Conservation (phyloP, 148 eudicot species). For the Polygonum aviculare region DNA sequence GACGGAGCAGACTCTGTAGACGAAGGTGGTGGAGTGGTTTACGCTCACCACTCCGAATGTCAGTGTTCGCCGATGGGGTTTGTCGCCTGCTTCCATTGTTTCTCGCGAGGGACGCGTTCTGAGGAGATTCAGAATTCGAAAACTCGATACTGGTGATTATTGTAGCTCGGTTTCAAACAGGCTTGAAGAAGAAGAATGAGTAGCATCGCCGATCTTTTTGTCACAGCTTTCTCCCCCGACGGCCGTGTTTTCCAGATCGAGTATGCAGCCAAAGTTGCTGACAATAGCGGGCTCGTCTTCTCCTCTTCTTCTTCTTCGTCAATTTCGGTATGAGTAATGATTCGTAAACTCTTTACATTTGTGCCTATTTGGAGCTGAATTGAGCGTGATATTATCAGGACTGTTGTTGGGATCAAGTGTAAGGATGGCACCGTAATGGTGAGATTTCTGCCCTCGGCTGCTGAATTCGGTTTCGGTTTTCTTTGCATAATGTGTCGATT, state of each 20-base stretch:
- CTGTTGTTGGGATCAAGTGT: conserved; percentile 78
- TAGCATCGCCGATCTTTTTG: conserved; percentile 39
- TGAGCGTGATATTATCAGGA: conserved; percentile 20
- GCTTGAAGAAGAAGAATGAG: conserved; percentile 32
- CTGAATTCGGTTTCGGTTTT: neutral
- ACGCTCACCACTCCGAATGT: conserved; percentile 47
- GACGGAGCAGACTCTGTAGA: conserved; percentile 56
- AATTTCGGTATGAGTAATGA: neutral
- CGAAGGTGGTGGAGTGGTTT: conserved; percentile 33
- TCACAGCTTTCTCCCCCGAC: conserved; percentile 39
- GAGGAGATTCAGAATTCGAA: neutral
- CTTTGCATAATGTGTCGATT: neutral
- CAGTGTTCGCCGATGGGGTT: conserved; percentile 13
- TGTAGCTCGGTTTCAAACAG: too few relatives aligned
- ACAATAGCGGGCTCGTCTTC: conserved; percentile 27
- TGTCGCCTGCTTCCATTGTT: neutral
- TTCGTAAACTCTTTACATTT: neutral
- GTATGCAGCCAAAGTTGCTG: conserved; percentile 33
- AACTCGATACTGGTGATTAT: too few relatives aligned
- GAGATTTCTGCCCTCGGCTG: neutral
- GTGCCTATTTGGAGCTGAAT: neutral
- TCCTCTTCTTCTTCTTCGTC: neutral
- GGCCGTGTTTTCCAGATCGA: conserved; percentile 42
- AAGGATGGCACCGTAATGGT: conserved; percentile 84
- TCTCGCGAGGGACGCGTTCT: neutral